phyloP scores from a whole-genome alignment of 2,329 filamentous ascomycete genomes.

The Hypoxylon sp. region DNA sequence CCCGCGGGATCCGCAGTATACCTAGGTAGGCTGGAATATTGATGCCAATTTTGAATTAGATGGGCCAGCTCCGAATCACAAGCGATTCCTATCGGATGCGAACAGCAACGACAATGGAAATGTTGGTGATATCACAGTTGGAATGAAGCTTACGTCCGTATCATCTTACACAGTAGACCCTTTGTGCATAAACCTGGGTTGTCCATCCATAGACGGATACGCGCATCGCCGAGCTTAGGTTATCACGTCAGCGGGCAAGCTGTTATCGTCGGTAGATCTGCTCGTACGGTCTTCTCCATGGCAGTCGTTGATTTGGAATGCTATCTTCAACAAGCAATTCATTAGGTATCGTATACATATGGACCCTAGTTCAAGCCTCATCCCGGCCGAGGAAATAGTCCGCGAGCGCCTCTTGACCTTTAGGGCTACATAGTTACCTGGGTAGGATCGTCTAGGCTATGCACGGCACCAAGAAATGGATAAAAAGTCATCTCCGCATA shows the following conservation, averaged over 20 bases:
- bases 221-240: conserved; percentile 19
- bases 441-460: conserved; percentile 2
- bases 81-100: conserved; percentile 13
- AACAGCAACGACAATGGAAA: conserved; percentile 10
- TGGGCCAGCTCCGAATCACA: conserved; percentile 8
- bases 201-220: conserved; percentile 15
- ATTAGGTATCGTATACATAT: conserved; percentile 10
- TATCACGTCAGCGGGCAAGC: conserved; percentile 37
- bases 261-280: conserved; percentile 29
- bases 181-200: conserved; percentile 22
- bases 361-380: conserved; percentile 1
- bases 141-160: conserved; percentile 11
- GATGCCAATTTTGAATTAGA: conserved; percentile 4
- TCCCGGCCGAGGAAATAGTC: conserved; percentile 33
- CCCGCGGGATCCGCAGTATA: conserved; percentile 23
- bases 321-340: not conserved
- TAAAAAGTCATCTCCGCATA: conserved; percentile 17
- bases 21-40: not conserved
- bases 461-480: conserved; percentile 13
- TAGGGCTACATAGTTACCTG: too few relatives aligned
- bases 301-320: conserved; percentile 4
- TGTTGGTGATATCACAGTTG: conserved; percentile 7
- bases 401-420: conserved; percentile 19
- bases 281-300: conserved; percentile 8
- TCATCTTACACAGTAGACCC: conserved; percentile 26